Conservation (phyloP, 345 rosid species). For the Zanthoxylum bungeanum region DNA sequence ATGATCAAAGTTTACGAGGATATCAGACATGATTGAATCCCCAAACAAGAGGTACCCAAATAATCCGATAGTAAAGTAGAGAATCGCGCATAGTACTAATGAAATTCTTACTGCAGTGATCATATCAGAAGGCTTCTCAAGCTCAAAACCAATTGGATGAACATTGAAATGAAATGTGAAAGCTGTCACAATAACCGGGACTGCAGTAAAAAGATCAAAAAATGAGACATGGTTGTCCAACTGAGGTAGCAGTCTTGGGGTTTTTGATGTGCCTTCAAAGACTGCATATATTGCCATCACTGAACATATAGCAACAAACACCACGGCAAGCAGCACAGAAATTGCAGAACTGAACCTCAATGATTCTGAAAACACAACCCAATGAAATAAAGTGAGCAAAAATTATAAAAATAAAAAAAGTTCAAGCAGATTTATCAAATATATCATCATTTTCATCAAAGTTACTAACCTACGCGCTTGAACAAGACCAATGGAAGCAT, state of each 20-base stretch:
- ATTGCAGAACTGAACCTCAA: slow-evolving; percentile 58
- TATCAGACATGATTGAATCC: slow-evolving; percentile 69
- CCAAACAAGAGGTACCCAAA: slow-evolving; percentile 84
- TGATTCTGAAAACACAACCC: slow-evolving; percentile 44
- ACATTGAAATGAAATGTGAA: slow-evolving; percentile 93
- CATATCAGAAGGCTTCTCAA: slow-evolving; percentile 60
- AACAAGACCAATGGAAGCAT: slow-evolving; percentile 62
- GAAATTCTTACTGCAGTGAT: slow-evolving; percentile 57
- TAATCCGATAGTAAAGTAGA: slow-evolving; percentile 63
- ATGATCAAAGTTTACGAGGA: slow-evolving; percentile 70
- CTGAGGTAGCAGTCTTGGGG: slow-evolving; percentile 58
- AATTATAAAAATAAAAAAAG: background rate
- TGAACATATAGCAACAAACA: slow-evolving; percentile 68
- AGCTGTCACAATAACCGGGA: slow-evolving; percentile 87
- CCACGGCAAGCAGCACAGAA: slow-evolving; percentile 63
- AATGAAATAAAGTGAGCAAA: background rate
- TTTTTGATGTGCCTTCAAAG: slow-evolving; percentile 57
- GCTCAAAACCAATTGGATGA: slow-evolving; percentile 76
- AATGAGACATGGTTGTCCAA: slow-evolving; percentile 46
- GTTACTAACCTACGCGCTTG: slow-evolving; percentile 54
- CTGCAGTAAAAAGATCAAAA: slow-evolving; percentile 80
- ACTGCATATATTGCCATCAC: slow-evolving; percentile 62
- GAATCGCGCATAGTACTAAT: slow-evolving; percentile 45
- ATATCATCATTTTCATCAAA: background rate
- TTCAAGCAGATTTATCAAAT: background rate